Base-by-base conservation (phyloP, 2,329 filamentous ascomycete genomes). In the Fusarium sp. region DNA sequence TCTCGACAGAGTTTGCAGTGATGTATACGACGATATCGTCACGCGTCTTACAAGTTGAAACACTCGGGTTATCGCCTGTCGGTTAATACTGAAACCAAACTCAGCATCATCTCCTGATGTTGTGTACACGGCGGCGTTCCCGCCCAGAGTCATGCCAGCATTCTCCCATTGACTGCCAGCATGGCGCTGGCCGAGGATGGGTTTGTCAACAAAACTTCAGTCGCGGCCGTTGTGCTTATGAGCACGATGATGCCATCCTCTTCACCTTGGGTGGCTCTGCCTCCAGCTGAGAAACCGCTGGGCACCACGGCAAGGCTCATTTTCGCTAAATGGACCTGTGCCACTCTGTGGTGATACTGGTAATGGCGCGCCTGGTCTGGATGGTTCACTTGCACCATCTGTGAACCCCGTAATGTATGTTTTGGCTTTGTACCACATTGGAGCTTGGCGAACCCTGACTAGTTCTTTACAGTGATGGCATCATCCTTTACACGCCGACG, bases 21-120 rank as follows among this genome's bases (percentile, higher is more conserved):
- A 63, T 45, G 65, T 68, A 30, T 68, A 68, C 20, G 66, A 69
- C 2, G 66, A 68, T 30, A 68, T 68, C 2, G 50, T 68, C 10
- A 39, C 65, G 1, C 66, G 66, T 4, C 65, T 68, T 7, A 68
- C 66, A 5, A 60, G 65, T 6, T 68, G 56, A 69, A 4, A 7
- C 20, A 15, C 15, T 17, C 18, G 5, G 20, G 5, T 24, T 45
- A 28, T 26, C 1, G 17, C 8, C 38, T 42, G 18, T 6, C 1
- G 12, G 24, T 24, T 10, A 60, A 17, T 6, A 20, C 17, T 6
- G 13, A 32, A 26, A 9, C 2, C 30, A 39, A 28, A 52, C 18
- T 14, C 34, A 28, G 3, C 34, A 10, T 22, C 34, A 54, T 54
- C 13, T 48, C 26, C 45, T 0, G 26, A 17, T 30, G 20, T 30